Evolutionary conservation across 495 filamentous ascomycete genomes (phyloP).

Genomic region (Pseudoneurospora amorphoporcata): DNA sequence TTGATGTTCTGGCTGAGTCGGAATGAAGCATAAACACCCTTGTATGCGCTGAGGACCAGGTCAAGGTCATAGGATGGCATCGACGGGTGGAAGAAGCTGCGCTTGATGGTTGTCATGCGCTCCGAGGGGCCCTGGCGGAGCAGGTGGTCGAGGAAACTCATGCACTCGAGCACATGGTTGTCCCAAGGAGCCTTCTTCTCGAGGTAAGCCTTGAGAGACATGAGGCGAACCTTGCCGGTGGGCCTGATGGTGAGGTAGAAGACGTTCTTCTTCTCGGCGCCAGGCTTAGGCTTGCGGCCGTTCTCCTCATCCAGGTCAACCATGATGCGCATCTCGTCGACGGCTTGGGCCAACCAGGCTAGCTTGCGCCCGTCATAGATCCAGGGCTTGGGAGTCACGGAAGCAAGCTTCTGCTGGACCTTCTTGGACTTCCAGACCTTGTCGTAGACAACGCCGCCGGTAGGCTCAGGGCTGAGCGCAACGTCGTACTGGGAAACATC

Average conservation of each 20-base stretch:
- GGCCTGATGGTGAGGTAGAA: slow-evolving; percentile 49
- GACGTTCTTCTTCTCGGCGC: slow-evolving; percentile 32
- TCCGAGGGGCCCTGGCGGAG: slow-evolving; percentile 65
- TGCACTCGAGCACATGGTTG: slow-evolving; percentile 57
- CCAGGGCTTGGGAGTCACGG: slow-evolving; percentile 26
- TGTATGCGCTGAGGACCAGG: neutral
- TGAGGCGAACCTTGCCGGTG: slow-evolving; percentile 52
- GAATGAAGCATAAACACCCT: neutral
- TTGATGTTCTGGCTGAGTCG: slow-evolving; percentile 59
- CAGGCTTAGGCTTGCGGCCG: slow-evolving; percentile 21
- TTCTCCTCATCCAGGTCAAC: slow-evolving; percentile 61
- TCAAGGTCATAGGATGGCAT: neutral
- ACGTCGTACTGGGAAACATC: slow-evolving; percentile 76
- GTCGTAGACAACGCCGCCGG: slow-evolving; percentile 45
- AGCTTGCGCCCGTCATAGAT: slow-evolving; percentile 73
- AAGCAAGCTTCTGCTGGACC: slow-evolving; percentile 42
- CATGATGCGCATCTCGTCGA: slow-evolving; percentile 31
- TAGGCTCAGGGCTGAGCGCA: slow-evolving; percentile 52
- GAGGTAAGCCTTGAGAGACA: slow-evolving; percentile 55
- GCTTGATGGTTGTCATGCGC: slow-evolving; percentile 56
- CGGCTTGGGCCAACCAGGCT: slow-evolving; percentile 50
- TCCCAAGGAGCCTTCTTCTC: slow-evolving; percentile 46
- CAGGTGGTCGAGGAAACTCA: slow-evolving; percentile 86
- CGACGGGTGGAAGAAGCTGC: slow-evolving; percentile 60
- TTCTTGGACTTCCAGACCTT: slow-evolving; percentile 60